Evolutionary conservation across 2,329 filamentous ascomycete genomes (phyloP), one percentile per base, ranked within the genome.

Genomic region (Trichoderma semiorbis): DNA sequence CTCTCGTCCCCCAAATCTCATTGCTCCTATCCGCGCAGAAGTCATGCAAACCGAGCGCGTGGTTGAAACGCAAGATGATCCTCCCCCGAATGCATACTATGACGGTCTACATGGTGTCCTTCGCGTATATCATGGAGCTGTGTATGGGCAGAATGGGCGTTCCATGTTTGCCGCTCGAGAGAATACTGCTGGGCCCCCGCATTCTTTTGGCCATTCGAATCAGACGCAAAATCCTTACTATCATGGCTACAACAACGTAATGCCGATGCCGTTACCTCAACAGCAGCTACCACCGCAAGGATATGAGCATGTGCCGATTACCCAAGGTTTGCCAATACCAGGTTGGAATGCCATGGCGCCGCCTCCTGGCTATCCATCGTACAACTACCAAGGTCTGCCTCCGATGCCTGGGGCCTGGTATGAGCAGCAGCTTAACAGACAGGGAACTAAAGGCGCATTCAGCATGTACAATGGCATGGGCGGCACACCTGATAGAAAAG

Each of bases 31-130:
- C 53, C 81, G 82, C 30, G 81, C 85, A 30, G 82, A 86, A 62
- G 83, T 88, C 21, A 77, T 90, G 39, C 84, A 88, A 68, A 83
- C 88, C 2, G 88, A 90, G 75, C 85, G 89, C 73, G 82, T 87
- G 3, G 79, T 90, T 24, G 87, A 89, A 74, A 80, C 78, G 1
- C 80, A 81, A 4, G 80, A 84, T 57, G 88, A 90, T 73, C 88
- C 88, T 10, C 82, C 83, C 2, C 89, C 88, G 14, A 91, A 90
- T 75, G 87, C 88, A 55, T 90, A 87, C 76, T 86, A 85, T 75
- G 88, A 90, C 75, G 77, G 81, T n/a, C 81, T 83, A 60, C 82
- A 84, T 73, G 85, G 87, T 36, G 78, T 88, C 24, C 81, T 88
- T 64, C 85, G 87, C 16, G 84, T 90, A 30, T 90, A 90, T 73